Conservation (phyloP, 2,329 filamentous ascomycete genomes). For the Hymenoscyphus albidus region DNA sequence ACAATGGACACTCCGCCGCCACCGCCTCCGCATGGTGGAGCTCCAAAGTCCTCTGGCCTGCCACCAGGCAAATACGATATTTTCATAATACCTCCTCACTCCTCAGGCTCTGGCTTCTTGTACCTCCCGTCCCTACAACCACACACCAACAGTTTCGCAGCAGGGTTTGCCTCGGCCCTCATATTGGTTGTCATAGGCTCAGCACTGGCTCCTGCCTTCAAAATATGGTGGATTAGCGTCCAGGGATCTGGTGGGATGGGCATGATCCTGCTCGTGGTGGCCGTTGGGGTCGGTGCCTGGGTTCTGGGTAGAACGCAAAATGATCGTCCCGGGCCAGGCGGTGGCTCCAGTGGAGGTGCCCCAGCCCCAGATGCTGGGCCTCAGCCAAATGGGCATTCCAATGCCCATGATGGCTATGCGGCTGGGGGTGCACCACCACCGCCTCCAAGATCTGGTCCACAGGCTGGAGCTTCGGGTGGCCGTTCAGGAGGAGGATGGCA, state of each 20-base stretch:
- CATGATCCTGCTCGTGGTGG: constrained; percentile 66
- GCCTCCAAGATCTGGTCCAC: constrained; percentile 20
- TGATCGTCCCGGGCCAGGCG: constrained; percentile 36
- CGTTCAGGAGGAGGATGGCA: constrained; percentile 27
- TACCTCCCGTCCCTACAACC: constrained; percentile 89
- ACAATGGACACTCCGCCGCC: constrained; percentile 53
- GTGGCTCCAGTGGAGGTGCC: constrained; percentile 18
- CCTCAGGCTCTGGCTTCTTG: constrained; percentile 81
- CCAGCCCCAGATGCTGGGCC: constrained; percentile 18
- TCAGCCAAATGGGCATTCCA: constrained; percentile 21
- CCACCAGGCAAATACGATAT: constrained; percentile 94
- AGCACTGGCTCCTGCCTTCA: constrained; percentile 68
- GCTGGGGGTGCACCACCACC: constrained; percentile 21
- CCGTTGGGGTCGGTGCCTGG: constrained; percentile 76
- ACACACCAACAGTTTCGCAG: constrained; percentile 85
- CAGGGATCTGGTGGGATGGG: constrained; percentile 69
- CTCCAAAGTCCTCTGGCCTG: constrained; percentile 67
- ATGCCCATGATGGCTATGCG: constrained; percentile 27
- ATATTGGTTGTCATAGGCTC: constrained; percentile 69
- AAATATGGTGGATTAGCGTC: constrained; percentile 68
- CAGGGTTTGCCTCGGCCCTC: constrained; percentile 76
- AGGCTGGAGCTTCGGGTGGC: constrained; percentile 29
- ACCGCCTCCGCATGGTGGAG: constrained; percentile 80
- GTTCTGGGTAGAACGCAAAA: constrained; percentile 63
- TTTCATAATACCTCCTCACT: constrained; percentile 92